phyloP scores from a whole-genome alignment of 2,329 filamentous ascomycete genomes.

The Fusarium virguliforme region DNA sequence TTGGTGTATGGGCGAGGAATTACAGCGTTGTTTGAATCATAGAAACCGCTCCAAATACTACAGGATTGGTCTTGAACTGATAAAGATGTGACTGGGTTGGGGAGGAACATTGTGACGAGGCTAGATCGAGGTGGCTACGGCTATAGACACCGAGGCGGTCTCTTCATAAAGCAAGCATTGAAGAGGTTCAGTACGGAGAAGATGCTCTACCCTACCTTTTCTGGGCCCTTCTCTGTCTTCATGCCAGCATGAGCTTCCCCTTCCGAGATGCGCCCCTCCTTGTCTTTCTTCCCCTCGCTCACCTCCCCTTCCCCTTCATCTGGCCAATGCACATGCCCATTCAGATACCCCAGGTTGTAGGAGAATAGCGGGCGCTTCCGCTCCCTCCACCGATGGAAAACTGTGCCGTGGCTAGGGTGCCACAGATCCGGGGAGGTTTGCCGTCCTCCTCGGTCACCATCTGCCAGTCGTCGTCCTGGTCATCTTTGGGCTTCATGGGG shows the following conservation, averaged over 20 bases:
- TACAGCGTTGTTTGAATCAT: background rate
- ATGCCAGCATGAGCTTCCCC: background rate
- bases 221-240: background rate
- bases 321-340: slow-evolving; percentile 9
- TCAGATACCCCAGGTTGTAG: background rate
- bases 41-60: background rate
- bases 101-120: too few relatives aligned
- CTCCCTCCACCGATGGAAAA: background rate
- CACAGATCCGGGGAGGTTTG: background rate
- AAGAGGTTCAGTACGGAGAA: background rate
- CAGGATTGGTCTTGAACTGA: too few relatives aligned
- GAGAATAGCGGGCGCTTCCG: background rate
- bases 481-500: background rate
- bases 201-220: background rate
- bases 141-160: too few relatives aligned
- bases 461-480: slow-evolving; percentile 29
- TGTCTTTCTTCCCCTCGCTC: background rate
- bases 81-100: too few relatives aligned
- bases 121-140: background rate
- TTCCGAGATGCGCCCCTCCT: background rate
- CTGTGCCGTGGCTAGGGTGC: background rate
- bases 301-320: background rate
- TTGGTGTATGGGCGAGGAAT: background rate
- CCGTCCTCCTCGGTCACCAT: slow-evolving; percentile 14
- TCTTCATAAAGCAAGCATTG: background rate